These are phyloP conservation scores for Curvularia lunata DNA, from an alignment of 2,329 filamentous ascomycete genomes.

Conservation along the genomic window DNA sequence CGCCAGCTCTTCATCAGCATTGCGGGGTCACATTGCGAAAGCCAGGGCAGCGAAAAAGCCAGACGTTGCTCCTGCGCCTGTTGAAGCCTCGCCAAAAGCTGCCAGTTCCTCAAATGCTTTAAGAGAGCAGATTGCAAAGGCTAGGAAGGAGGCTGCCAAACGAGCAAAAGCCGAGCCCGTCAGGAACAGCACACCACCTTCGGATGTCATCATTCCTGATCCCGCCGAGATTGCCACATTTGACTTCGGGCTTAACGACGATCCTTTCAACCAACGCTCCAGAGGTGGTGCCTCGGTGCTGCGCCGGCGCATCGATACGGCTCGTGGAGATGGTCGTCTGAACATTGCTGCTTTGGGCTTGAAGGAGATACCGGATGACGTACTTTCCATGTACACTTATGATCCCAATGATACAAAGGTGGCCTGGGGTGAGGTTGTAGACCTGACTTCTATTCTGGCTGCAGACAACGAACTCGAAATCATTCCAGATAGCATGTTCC, in stretches of 20 bases:
- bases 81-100: slow-evolving; percentile 43
- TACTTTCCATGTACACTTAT: slow-evolving; percentile 89
- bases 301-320: slow-evolving; percentile 73
- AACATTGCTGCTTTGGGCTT: slow-evolving; percentile 88
- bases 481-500: slow-evolving; percentile 77
- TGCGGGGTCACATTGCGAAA: slow-evolving; percentile 91
- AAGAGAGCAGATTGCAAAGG: slow-evolving; percentile 90
- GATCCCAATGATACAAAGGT: slow-evolving; percentile 67
- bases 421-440: slow-evolving; percentile 90
- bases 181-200: slow-evolving; percentile 38
- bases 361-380: slow-evolving; percentile 78
- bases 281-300: slow-evolving; percentile 71
- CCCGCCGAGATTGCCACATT: slow-evolving; percentile 51
- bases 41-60: slow-evolving; percentile 77
- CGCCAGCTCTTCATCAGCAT: slow-evolving; percentile 75
- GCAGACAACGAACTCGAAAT: slow-evolving; percentile 87
- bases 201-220: slow-evolving; percentile 42
- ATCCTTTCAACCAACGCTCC: slow-evolving; percentile 74
- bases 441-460: slow-evolving; percentile 81
- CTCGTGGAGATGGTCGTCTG: slow-evolving; percentile 77
- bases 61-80: slow-evolving; percentile 14
- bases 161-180: slow-evolving; percentile 31
- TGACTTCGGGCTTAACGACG: slow-evolving; percentile 65
- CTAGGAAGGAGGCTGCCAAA: slow-evolving; percentile 79
- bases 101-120: slow-evolving; percentile 79